Conservation (phyloP, 129 eudicot genomes). For the Kitagawia praeruptora region DNA sequence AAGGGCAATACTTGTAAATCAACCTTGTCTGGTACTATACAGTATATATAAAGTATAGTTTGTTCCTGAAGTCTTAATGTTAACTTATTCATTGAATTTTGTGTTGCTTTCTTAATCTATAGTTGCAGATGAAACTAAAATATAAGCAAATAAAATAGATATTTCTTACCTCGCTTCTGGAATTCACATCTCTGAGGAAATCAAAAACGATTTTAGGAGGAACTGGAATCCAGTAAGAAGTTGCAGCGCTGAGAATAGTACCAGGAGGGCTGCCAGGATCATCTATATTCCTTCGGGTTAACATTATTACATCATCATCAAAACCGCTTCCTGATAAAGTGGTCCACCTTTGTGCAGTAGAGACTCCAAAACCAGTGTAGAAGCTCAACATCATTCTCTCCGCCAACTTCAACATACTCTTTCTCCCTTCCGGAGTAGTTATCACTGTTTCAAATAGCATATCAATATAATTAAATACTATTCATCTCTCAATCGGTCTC, state of each 20-base stretch:
- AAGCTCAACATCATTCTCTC: slow-evolving; percentile 89
- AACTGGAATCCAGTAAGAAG: slow-evolving; percentile 91
- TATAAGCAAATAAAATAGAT: too few relatives aligned
- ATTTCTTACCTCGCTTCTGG: slow-evolving; percentile 61
- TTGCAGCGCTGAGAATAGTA: slow-evolving; percentile 78
- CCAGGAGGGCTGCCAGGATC: slow-evolving; percentile 96
- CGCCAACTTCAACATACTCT: slow-evolving; percentile 83
- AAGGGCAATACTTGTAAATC: too few relatives aligned
- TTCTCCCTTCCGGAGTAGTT: slow-evolving; percentile 80
- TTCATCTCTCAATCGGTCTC: too few relatives aligned
- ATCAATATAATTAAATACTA: background rate
- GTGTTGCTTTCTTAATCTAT: background rate
- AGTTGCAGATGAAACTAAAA: background rate
- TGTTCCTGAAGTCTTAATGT: too few relatives aligned
- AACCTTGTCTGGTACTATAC: too few relatives aligned
- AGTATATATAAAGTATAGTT: too few relatives aligned
- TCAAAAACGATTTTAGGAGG: slow-evolving; percentile 65
- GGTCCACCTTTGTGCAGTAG: slow-evolving; percentile 91
- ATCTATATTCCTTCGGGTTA: slow-evolving; percentile 83
- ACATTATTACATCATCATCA: slow-evolving; percentile 67
- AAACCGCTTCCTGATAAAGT: slow-evolving; percentile 38
- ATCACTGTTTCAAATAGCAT: slow-evolving; percentile 34
- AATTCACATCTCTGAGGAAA: slow-evolving; percentile 72
- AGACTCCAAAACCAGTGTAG: slow-evolving; percentile 86
- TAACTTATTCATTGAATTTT: background rate